Evolutionary conservation across 176 grass and related monocot species (phyloP), one percentile per base, ranked within the genome.

Genomic region (Carex pumila): DNA sequence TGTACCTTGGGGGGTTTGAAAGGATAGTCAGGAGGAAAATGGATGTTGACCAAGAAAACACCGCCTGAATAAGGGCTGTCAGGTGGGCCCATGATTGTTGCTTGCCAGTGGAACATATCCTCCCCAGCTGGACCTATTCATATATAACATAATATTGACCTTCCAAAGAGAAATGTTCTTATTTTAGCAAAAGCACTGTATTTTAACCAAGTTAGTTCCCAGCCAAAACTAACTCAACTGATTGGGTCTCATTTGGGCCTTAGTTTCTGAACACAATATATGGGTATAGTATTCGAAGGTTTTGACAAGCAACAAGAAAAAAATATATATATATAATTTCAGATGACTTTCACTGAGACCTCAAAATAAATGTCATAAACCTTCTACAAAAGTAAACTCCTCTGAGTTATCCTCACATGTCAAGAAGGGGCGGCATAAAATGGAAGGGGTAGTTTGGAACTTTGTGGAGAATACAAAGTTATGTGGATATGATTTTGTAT

Each of bases 101-200:
- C 81, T 32, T 83, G 81, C 81, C 81, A 83, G 62, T 83, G 81
- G 41, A 83, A 83, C 81, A 83, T 83, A 55, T 83, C 81, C 60
- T 83, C 81, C 36, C 61, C 81, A 22, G 81, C 61, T 13, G 81
- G 81, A 83, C 81, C 81, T 83, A 31, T 55, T 68, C 36, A 66
- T 83, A 68, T 47, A 47, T 19, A 57, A 78, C 12, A 55, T 75
- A 50, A 50, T 30, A 76, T 76, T 53, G 2, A 15, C 14, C 18
- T 67, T 67, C 12, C 30, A 67, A 69, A 69, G 65, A 69, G 25
- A 3, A 66, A 37, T 15, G 15, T 37, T 31, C 5, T 68, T 68
- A 37, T 53, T 66, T 53, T 43, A 22, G 39, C 19, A 53, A 50
- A 75, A 75, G 45, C 45, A 53, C 21, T 50, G 19, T 75, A 22